These are phyloP conservation scores for Eucalyptus guilfoylei DNA, from an alignment of 345 rosid species.

Conservation along the genomic window DNA sequence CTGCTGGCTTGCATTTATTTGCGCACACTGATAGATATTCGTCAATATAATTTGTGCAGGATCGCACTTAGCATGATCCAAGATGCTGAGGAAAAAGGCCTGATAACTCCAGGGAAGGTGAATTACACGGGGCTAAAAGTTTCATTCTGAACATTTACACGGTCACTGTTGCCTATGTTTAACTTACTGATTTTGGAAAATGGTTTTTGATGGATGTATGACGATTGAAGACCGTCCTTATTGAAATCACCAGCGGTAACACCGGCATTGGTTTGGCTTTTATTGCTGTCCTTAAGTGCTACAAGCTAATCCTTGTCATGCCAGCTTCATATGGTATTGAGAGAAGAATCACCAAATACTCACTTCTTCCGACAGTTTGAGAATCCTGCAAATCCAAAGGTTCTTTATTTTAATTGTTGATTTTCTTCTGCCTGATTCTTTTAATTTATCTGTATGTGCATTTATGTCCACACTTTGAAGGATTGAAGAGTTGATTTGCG, in stretches of 20 bases:
- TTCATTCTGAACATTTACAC: not conserved
- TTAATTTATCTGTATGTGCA: not conserved
- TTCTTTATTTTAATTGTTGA: not conserved
- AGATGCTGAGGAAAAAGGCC: slow-evolving; percentile 72
- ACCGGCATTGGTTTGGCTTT: slow-evolving; percentile 71
- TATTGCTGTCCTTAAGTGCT: slow-evolving; percentile 55
- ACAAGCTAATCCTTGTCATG: slow-evolving; percentile 45
- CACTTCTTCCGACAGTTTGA: slow-evolving; percentile 30
- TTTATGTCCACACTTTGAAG: not conserved
- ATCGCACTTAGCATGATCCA: slow-evolving; percentile 77
- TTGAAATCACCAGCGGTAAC: slow-evolving; percentile 67
- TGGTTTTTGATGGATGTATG: not conserved
- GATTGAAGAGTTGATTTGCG: not conserved
- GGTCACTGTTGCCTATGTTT: not conserved
- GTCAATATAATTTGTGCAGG: slow-evolving; percentile 8
- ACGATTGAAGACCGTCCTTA: slow-evolving; percentile 23
- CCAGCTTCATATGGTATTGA: slow-evolving; percentile 46
- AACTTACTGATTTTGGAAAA: not conserved
- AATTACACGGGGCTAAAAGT: not conserved
- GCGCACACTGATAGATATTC: not conserved
- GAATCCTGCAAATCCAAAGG: slow-evolving; percentile 72
- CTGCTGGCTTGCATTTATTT: not conserved
- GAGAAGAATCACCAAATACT: slow-evolving; percentile 55
- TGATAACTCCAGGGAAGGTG: slow-evolving; percentile 72
- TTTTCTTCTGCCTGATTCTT: not conserved